Base-by-base conservation (phyloP, 1,284 basidiomycete genomes). In the Cutaneotrichosporon arboriforme region DNA sequence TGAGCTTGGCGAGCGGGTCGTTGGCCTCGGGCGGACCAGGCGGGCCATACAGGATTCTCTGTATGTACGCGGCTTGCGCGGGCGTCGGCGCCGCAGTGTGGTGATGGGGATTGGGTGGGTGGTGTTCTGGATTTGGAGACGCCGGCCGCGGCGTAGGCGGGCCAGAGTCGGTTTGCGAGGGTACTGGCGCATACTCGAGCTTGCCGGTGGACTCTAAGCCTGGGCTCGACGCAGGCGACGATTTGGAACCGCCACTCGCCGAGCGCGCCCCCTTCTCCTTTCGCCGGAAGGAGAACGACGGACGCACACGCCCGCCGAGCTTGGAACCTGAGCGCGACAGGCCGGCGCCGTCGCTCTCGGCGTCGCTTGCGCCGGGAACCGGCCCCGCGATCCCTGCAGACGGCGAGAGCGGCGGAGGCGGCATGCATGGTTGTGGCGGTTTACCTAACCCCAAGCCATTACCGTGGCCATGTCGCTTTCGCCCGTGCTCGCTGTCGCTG, bases 21-120 rank as follows among this genome's bases (percentile, higher is more conserved):
- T 47, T 49, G 17, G 33, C 21, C 20, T 60, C 61, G 10, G 20
- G 51, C 26, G 51, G 33, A 12, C 42, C 56, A 8, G 58, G 61
- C 2, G 69, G 68, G 13, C 65, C 67, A 23, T 68, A 59, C 23
- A 77, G 68, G 39, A 77, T 71, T 12, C 73, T 64, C 20, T 67
- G 66, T 36, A 77, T 76, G 52, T 77, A 77, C 1, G 74, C 74
- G n/a, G 68, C 64, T 57, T 77, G 74, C 22, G 72, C 71, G 0
- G 69, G 65, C 1, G 70, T 74, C 7, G 73, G 74, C 13, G 64
- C 59, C 3, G 67, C 60, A 12, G 59, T 57, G 46, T 66, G 66
- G 0, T 50, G 41, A 20, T 57, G 51, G 38, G 37, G 35, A 4
- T 47, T 22, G 1, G 26, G 46, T 21, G 36, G 49, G 14, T 38